Base-by-base conservation (phyloP, 305 asterid genomes). In the Nicotiana rustica region DNA sequence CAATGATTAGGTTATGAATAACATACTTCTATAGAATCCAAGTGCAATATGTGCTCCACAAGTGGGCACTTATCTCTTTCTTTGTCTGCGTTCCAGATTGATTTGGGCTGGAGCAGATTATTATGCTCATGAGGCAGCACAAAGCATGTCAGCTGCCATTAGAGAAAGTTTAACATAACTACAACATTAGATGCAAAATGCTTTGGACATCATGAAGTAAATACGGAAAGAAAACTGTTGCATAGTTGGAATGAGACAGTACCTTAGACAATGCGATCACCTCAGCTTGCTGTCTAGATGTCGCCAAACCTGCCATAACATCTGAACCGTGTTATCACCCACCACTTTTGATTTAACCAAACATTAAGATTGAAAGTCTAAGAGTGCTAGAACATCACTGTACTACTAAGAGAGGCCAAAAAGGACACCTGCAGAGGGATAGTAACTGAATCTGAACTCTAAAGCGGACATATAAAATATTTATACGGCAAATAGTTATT, bases 261-360 rank as follows among this genome's bases (percentile, higher is more conserved):
- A 95, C 98, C 97, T 96, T 89, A 67, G 98, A 85, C 90, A 91
- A 78, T n/a, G 98, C 99, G 80, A 93, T 81, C 79, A 96, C 98
- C 90, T 92, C 97, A 0, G 93, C 93, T 10, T 87, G 93, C 84
- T 92, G 93, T 85, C 75, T 82, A 78, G 94, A 88, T 84, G 89
- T 82, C 65, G 92, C 47, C 83, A 89, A 73, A 87, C 96, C 99
- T 93, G 94, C 87, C 90, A 85, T 81, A 82, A 61, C 35, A 90
- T 68, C 81, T 81, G 33, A 67, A 76, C 67, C 60, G 33, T 64
- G 76, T 62, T 55, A 70, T 71, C 81, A 62, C 78, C 65, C 65
- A 29, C 75, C 76, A 82, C 17, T 15, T 81, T 67, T 21, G 61
- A 69, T 31, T 56, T 81, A 68, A 6, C 55, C 47, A 78, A 60